These are phyloP conservation scores for Diaporthe citrichinensis DNA, from an alignment of 2,329 filamentous ascomycete genomes.

Conservation along the genomic window DNA sequence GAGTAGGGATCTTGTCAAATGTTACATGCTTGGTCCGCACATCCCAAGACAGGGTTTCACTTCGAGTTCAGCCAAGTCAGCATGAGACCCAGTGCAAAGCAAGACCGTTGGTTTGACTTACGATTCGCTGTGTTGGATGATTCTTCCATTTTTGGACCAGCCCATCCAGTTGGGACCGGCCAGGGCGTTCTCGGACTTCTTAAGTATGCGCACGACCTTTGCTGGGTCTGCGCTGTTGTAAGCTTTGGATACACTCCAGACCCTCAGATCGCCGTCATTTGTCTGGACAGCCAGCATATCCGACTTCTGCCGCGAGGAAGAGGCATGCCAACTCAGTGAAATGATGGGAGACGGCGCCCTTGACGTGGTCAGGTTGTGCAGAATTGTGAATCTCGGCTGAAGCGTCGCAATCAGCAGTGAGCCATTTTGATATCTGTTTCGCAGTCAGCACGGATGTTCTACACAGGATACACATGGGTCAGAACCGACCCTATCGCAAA, in stretches of 20 bases:
- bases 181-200: constrained; percentile 80
- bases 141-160: constrained; percentile 98
- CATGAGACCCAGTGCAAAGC: constrained; percentile 47
- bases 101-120: constrained; percentile 63
- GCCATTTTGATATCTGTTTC: constrained; percentile 88
- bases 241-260: constrained; percentile 95
- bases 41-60: constrained; percentile 95
- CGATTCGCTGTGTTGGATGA: constrained; percentile 93
- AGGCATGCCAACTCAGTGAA: constrained; percentile 93
- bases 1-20: constrained; percentile 87
- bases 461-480: neutral
- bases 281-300: constrained; percentile 98
- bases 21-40: constrained; percentile 98
- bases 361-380: constrained; percentile 91
- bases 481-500: constrained; percentile 91
- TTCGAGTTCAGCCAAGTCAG: constrained; percentile 52
- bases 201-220: constrained; percentile 90
- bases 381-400: constrained; percentile 91
- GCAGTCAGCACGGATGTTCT: constrained; percentile 40
- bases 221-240: constrained; percentile 80
- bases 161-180: constrained; percentile 93
- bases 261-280: constrained; percentile 89
- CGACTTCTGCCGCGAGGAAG: constrained; percentile 94
- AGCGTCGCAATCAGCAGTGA: constrained; percentile 91
- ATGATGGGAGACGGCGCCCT: constrained; percentile 89